Conservation (phyloP, 1,284 basidiomycete genomes). For the Stereum hirsutum region DNA sequence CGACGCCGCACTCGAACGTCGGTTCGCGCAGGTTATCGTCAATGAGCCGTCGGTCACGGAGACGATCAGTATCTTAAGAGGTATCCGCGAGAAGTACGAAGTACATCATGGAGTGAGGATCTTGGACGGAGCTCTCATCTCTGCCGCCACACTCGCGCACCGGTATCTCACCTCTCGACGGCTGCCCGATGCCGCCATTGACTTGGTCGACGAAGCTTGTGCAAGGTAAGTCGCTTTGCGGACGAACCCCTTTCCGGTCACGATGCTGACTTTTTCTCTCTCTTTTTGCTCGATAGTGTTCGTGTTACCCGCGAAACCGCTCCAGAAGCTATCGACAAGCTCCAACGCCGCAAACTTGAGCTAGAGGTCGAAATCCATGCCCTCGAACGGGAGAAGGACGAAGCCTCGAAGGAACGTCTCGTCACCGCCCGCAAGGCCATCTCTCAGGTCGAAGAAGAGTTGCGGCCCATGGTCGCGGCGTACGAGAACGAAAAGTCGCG, state of each 20-base stretch:
- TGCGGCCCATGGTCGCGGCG: slow-evolving; percentile 82
- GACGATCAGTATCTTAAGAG: slow-evolving; percentile 89
- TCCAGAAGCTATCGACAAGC: slow-evolving; percentile 90
- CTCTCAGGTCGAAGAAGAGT: slow-evolving; percentile 81
- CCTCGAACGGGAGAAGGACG: slow-evolving; percentile 88
- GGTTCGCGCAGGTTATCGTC: slow-evolving; percentile 92
- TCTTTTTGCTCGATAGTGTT: slow-evolving; percentile 39
- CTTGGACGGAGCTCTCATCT: slow-evolving; percentile 83
- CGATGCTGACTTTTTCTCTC: slow-evolving; percentile 13
- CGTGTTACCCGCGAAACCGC: slow-evolving; percentile 92
- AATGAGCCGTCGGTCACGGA: slow-evolving; percentile 89
- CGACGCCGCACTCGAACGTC: slow-evolving; percentile 88
- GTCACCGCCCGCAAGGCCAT: slow-evolving; percentile 72
- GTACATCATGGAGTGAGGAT: slow-evolving; percentile 90
- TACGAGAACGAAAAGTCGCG: slow-evolving; percentile 88
- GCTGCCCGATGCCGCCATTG: slow-evolving; percentile 87
- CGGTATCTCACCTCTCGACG: slow-evolving; percentile 87
- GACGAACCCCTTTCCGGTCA: too few species aligned
- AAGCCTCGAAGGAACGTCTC: slow-evolving; percentile 86
- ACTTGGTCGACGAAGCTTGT: slow-evolving; percentile 90
- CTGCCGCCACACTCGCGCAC: slow-evolving; percentile 88
- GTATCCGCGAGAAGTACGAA: slow-evolving; percentile 78
- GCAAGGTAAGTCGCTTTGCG: slow-evolving; percentile 53
- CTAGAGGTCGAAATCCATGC: slow-evolving; percentile 96
- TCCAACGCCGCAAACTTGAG: slow-evolving; percentile 90